Evolutionary conservation across 345 rosid species (phyloP), one percentile per base, ranked within the genome.

Genomic region (Theobroma cacao): DNA sequence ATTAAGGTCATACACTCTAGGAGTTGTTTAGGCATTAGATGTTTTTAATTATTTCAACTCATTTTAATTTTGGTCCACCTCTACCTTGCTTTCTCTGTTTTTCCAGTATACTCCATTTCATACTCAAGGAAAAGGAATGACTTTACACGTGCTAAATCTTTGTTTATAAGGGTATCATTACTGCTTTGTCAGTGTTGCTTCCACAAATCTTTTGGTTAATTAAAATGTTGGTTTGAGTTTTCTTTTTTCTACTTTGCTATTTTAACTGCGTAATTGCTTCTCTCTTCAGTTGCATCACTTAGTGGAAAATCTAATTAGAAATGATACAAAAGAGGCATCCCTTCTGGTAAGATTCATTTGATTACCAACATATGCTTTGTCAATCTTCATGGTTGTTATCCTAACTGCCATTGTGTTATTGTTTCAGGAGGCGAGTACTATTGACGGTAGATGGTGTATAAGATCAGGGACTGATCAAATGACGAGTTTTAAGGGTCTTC

Each of bases 401-500:
- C 59, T 80, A 61, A 56, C 81, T 66, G 13, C 75, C 20, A 50
- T 79, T 28, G 52, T 59, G 47, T 78, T 71, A 47, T 83, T 76
- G 34, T 48, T 83, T 66, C 80, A 95, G 99, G 93, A 82, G 81
- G 88, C 84, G 74, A 84, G 86, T 82, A 88, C 82, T 45, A 77
- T 90, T 72, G 85, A 83, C 31, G 98, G 98, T 72, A 90, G 99
- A 87, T 93, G 96, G 98, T 95, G 96, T 78, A 82, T 93, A 82
- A 89, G 80, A 82, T 89, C 88, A 38, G 89, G 91, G 81, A 82
- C 80, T 41, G 87, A 86, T 78, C 89, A 87, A 74, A 85, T 66
- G 76, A 85, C 79, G 48, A 87, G 78, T 80, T 80, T 90, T 56
- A 81, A 88, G 53, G 95, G 98, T 81, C 93, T 95, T 76, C 79